Evolutionary conservation across 768 basidiomycete species (phyloP).

Genomic region (Lepiota brunneoincarnata): DNA sequence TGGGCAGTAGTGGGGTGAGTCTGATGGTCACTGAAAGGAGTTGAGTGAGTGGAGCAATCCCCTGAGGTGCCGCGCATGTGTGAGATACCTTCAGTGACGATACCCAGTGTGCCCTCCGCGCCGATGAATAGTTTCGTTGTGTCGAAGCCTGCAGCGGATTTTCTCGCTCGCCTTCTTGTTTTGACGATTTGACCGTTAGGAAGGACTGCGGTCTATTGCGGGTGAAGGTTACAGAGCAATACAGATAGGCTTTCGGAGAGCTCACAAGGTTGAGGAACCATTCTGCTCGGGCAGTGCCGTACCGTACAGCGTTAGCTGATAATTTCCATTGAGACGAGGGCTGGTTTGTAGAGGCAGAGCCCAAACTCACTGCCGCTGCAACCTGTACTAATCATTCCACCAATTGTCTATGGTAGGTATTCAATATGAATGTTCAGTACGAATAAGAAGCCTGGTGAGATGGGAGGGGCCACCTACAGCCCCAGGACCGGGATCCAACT

Average conservation of each 20-base stretch:
- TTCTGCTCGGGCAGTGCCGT: constrained; percentile 85
- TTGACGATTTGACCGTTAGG: constrained; percentile 86
- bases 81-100: constrained; percentile 75
- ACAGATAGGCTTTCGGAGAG: constrained; percentile 9
- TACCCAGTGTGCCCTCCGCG: constrained; percentile 86
- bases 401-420: constrained; percentile 62
- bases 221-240: constrained; percentile 11
- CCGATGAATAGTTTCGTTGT: constrained; percentile 87
- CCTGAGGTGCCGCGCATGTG: neutral
- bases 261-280: constrained; percentile 82
- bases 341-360: neutral
- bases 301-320: constrained; percentile 76
- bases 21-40: constrained; percentile 65
- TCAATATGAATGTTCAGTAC: neutral
- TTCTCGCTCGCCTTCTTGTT: constrained; percentile 74
- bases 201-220: constrained; percentile 72
- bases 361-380: constrained; percentile 72
- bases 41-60: neutral
- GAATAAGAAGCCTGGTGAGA: neutral
- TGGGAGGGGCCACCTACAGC: constrained; percentile 42
- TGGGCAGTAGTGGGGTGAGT: constrained; percentile 77
- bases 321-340: neutral
- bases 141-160: constrained; percentile 88
- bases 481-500: constrained; percentile 74
- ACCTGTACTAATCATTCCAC: constrained; percentile 87